Base-by-base conservation (phyloP, 2,329 filamentous ascomycete genomes). In the Bipolaris zeicola region DNA sequence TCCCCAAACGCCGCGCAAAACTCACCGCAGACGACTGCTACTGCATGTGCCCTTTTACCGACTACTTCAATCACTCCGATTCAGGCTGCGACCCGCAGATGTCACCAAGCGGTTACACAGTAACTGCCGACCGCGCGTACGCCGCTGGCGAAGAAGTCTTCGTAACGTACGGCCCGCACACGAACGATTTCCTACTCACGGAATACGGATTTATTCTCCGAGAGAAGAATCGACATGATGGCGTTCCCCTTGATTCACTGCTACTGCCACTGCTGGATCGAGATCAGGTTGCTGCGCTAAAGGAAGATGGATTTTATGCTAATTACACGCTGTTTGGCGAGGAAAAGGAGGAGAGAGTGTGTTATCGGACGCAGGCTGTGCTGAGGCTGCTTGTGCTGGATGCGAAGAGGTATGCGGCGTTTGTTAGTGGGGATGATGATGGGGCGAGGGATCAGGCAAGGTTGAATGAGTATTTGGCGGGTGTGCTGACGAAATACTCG, bases 161-260 rank as follows among this genome's bases (percentile, higher is more conserved):
- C 57, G 85, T 90, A 24, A 86, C 83, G 26, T 93, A 93, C 65
- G 90, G 90, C 3, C 72, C 81, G 1, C 89, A 92, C 70, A 82
- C 82, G 26, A 90, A 91, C 60, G 89, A 92, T 68, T 89, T 90
- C 63, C 76, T 92, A 16, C 81, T 92, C 2, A 82, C 85, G 0
- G 89, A 92, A 74, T 93, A 82, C 53, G 80, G 80, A n/a, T 82
- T 82, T 64, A 71, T 81, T 13, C 44, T 47, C 1, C 71, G 77
- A 1, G 60, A 59, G 0, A 59, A 50, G 8, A 79, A 77, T 52
- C 52, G 59, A 16, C 73, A 77, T 51, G 80, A 82, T 61, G 66
- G 70, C 2, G 66, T 80, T 7, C 70, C 71, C 2, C 65, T 82
- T 6, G 80, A 82, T 55, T 65, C 77, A 47, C 50, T 78, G 14